Conservation (phyloP, 306 rosid genomes). For the Purshia tridentata region DNA sequence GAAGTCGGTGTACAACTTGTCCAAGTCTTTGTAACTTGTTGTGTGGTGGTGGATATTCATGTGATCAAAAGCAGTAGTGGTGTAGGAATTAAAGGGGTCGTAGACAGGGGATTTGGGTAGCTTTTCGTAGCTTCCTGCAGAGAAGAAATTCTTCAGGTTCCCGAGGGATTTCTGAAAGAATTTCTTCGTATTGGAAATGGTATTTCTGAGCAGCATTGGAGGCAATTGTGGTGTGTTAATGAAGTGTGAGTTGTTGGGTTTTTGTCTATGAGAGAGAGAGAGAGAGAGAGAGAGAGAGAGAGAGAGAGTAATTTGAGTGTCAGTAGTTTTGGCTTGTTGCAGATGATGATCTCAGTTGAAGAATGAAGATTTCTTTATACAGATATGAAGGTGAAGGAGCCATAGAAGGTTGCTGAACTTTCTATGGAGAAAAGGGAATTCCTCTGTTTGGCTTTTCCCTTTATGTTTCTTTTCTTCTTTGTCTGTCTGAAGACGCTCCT, state of each 20-base stretch:
- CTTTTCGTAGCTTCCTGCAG: constrained; percentile 47
- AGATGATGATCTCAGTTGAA: constrained; percentile 21
- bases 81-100: constrained; percentile 25
- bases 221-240: background rate
- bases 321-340: constrained; percentile 27
- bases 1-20: constrained; percentile 40
- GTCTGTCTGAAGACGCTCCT: constrained; percentile 52
- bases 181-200: constrained; percentile 72
- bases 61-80: constrained; percentile 16
- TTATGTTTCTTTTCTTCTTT: constrained; percentile 31
- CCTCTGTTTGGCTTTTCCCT: constrained; percentile 23
- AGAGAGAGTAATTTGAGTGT: background rate
- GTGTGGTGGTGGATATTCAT: constrained; percentile 18
- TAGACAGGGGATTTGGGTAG: constrained; percentile 62
- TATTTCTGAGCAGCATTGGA: constrained; percentile 61
- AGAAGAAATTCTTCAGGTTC: constrained; percentile 67
- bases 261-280: constrained; percentile 3
- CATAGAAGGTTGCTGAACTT: constrained; percentile 42
- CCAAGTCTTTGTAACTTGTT: constrained; percentile 40
- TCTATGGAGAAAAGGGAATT: constrained; percentile 13
- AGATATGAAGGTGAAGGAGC: constrained; percentile 45
- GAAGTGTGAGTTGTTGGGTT: constrained; percentile 24
- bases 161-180: constrained; percentile 68
- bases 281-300: constrained; percentile 5
- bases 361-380: constrained; percentile 49